A percentile compares a stretch with the other conserved stretches of the same genome.
These are phyloP conservation scores for Solanum peruvianum DNA, from an alignment of 257 asterid species.

Conservation along the genomic window DNA sequence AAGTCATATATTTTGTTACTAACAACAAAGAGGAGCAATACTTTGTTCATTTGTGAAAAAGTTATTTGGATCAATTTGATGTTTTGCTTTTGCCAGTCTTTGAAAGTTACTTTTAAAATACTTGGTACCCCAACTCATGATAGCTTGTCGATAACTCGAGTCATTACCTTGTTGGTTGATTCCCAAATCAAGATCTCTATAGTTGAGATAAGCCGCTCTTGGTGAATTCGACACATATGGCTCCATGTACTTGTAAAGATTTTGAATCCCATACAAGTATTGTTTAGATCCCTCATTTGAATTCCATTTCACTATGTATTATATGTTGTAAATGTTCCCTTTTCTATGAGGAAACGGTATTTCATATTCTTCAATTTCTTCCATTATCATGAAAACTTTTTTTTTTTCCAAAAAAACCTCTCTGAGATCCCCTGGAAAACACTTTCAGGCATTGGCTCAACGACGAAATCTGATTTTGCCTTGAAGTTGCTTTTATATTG, in stretches of 20 bases:
- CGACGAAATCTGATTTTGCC: slow-evolving; percentile 15
- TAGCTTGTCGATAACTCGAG: background rate
- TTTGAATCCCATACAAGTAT: too few species aligned
- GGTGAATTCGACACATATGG: too few species aligned
- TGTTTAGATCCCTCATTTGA: too few species aligned
- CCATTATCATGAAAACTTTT: slow-evolving; percentile 6
- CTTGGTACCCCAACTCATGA: too few species aligned
- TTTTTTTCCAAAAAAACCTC: background rate
- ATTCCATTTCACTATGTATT: too few species aligned
- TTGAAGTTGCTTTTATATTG: slow-evolving; percentile 11
- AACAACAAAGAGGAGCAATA: slow-evolving; percentile 1
- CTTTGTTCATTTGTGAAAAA: slow-evolving; percentile 20
- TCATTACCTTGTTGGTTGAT: too few species aligned
- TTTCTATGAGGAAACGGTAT: slow-evolving; percentile 19
- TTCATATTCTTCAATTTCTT: slow-evolving; percentile 1
- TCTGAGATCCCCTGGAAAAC: slow-evolving; percentile 3
- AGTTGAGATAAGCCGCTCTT: background rate
- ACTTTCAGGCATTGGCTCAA: background rate
- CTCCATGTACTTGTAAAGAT: too few species aligned
- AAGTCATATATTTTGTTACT: background rate
- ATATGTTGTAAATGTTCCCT: slow-evolving; percentile 12
- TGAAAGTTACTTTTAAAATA: background rate
- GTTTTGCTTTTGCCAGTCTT: slow-evolving; percentile 7
- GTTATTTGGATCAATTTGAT: slow-evolving; percentile 10
- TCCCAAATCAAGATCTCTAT: too few species aligned